Percentiles rank a stretch among this genome's conserved stretches.
phyloP scores from a whole-genome alignment of 1,284 basidiomycete genomes.

The Ceratorhiza oryzae-sativae region DNA sequence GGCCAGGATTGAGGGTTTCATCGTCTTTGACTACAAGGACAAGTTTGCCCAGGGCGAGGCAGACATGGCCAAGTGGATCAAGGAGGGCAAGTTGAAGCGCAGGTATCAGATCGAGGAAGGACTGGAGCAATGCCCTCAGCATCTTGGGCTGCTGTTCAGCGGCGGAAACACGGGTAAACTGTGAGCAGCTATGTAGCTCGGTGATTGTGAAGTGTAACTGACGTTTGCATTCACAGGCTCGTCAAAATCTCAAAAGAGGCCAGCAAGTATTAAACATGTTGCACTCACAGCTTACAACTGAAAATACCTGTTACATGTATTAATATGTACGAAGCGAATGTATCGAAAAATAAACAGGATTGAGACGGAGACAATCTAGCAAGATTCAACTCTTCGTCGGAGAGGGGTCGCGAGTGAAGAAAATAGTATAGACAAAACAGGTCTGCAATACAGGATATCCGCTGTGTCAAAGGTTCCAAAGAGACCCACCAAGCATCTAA shows the following conservation, averaged over 20 bases:
- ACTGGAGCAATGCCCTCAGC: conserved; percentile 71
- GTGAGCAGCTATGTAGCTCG: conserved; percentile 56
- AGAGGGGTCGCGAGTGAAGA: background rate
- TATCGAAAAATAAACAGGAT: conserved; percentile 18
- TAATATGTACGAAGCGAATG: conserved; percentile 4
- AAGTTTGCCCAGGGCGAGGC: conserved; percentile 62
- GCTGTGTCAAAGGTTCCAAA: conserved; percentile 1
- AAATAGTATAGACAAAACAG: conserved; percentile 19
- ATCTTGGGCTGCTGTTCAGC: conserved; percentile 72
- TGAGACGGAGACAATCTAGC: background rate
- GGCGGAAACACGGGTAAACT: conserved; percentile 87
- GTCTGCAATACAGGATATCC: conserved; percentile 30
- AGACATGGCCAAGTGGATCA: conserved; percentile 63
- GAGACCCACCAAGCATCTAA: background rate
- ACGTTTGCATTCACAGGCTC: background rate
- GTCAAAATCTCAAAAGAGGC: conserved; percentile 37
- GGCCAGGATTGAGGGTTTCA: conserved; percentile 57
- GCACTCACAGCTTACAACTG: background rate
- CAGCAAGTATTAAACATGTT: conserved; percentile 19
- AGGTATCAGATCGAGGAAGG: conserved; percentile 82
- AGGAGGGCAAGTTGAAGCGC: conserved; percentile 77
- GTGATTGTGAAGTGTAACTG: background rate
- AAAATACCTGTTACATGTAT: conserved; percentile 34
- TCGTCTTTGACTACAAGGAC: conserved; percentile 66
- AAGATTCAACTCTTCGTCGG: background rate